phyloP scores from a whole-genome alignment of 108 stramenopile genomes.

The Bacterosira constricta region DNA sequence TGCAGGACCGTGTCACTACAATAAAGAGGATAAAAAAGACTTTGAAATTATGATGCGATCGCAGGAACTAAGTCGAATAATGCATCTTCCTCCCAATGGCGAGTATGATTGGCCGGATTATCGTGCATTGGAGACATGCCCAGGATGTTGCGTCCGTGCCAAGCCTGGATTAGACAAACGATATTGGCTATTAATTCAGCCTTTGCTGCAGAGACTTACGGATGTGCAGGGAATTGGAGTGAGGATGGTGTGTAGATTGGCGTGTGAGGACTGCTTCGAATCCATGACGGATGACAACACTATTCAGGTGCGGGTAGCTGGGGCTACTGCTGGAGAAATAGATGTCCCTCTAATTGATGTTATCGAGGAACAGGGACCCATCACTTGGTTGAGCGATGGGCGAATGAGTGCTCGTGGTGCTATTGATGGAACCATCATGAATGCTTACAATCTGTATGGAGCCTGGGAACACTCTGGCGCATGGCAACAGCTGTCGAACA shows the following conservation, averaged over 20 bases:
- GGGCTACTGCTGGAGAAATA: no score
- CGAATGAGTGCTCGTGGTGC: no score
- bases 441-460: slow-evolving; percentile 69
- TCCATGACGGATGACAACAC: slow-evolving; percentile 46
- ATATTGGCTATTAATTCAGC: slow-evolving; percentile 71
- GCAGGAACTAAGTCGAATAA: slow-evolving; percentile 52
- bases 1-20: slow-evolving; percentile 65
- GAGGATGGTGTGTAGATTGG: slow-evolving; percentile 59
- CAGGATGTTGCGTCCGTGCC: slow-evolving; percentile 52
- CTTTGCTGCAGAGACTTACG: slow-evolving; percentile 59
- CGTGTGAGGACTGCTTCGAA: slow-evolving; percentile 71
- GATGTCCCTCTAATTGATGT: slow-evolving; percentile 47
- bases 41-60: slow-evolving; percentile 76
- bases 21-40: slow-evolving; percentile 61
- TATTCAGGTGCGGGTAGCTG: slow-evolving; percentile 26
- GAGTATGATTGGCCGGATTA: slow-evolving; percentile 73
- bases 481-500: slow-evolving; percentile 68
- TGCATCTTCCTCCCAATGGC: slow-evolving; percentile 62
- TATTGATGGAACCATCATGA: slow-evolving; percentile 43
- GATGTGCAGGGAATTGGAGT: slow-evolving; percentile 62
- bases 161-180: slow-evolving; percentile 50
- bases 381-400: slow-evolving; percentile 7
- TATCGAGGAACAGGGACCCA: not conserved
- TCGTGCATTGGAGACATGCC: slow-evolving; percentile 52
- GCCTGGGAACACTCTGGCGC: slow-evolving; percentile 69